Conservation (phyloP, 2,329 filamentous ascomycete species). For the Lojkania enalia region DNA sequence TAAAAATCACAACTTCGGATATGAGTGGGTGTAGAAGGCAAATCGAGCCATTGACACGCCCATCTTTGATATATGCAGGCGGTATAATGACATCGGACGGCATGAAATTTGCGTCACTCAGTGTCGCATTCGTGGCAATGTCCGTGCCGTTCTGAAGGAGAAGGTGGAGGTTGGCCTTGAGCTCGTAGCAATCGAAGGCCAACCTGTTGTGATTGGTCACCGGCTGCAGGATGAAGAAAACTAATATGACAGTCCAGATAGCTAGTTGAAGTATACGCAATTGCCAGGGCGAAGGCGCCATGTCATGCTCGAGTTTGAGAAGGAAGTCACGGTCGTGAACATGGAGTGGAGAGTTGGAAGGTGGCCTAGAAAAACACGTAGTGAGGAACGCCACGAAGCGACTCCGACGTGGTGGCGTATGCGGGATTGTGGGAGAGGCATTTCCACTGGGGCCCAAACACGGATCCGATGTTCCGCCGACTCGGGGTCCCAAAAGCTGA, state of each 20-base stretch:
- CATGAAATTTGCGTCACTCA: not conserved
- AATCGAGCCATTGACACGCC: not conserved
- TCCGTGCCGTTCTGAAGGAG: not conserved
- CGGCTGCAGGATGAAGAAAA: not conserved
- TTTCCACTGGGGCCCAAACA: too few species aligned
- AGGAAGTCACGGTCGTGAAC: not conserved
- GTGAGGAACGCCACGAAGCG: too few species aligned
- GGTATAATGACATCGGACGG: slow-evolving; percentile 2
- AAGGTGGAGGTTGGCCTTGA: not conserved
- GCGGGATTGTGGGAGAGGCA: too few species aligned
- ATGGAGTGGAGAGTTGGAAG: too few species aligned
- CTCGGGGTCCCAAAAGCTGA: too few species aligned
- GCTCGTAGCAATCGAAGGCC: slow-evolving; percentile 6
- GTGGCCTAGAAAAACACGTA: too few species aligned
- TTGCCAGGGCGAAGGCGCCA: slow-evolving; percentile 3
- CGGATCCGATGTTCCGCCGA: too few species aligned
- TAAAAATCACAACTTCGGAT: not conserved
- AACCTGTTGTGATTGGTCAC: not conserved
- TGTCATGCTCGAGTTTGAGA: slow-evolving; percentile 5
- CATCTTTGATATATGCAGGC: not conserved
- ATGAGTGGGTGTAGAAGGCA: not conserved
- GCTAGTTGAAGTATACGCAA: not conserved
- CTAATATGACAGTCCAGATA: slow-evolving; percentile 1
- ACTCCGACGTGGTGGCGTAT: too few species aligned
- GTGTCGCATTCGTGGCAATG: not conserved